phyloP scores from a whole-genome alignment of 2,329 filamentous ascomycete genomes.

The Colletotrichum chlorophyti region DNA sequence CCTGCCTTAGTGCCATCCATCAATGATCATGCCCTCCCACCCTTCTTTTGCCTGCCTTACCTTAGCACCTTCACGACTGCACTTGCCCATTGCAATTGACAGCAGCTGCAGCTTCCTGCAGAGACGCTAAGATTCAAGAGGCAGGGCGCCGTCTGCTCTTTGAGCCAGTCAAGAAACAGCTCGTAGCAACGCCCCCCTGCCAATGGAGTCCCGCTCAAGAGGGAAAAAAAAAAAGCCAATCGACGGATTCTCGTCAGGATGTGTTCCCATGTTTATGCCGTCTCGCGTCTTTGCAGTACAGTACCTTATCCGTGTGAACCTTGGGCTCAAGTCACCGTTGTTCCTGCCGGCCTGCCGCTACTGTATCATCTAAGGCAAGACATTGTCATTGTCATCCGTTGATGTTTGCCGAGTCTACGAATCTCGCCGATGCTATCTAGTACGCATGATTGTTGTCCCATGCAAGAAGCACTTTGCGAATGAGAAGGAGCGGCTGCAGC shows the following conservation, averaged over 20 bases:
- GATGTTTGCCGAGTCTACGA: too few species aligned
- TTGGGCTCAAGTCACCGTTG: too few species aligned
- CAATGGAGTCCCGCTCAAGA: too few species aligned
- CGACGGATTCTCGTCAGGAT: conserved; percentile 11
- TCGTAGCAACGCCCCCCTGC: conserved; percentile 17
- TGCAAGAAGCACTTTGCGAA: neutral
- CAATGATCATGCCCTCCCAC: too few species aligned
- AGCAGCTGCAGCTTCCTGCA: conserved; percentile 18
- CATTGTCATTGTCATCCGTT: too few species aligned
- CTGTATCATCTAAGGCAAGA: conserved; percentile 17
- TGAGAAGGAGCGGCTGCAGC: neutral
- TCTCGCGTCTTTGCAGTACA: too few species aligned
- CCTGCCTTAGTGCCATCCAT: too few species aligned
- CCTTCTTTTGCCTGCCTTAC: neutral
- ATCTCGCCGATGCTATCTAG: too few species aligned
- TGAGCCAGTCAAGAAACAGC: conserved; percentile 6
- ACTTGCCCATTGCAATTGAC: neutral
- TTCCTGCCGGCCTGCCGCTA: conserved; percentile 1
- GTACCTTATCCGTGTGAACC: too few species aligned
- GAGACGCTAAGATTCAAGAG: conserved; percentile 20
- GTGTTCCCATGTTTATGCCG: neutral
- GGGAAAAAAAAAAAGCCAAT: too few species aligned
- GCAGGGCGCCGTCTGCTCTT: conserved; percentile 2
- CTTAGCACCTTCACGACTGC: neutral
- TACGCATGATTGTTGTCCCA: too few species aligned